Base-by-base conservation (phyloP, 805 yeast genomes). In the Candida berthetii region DNA sequence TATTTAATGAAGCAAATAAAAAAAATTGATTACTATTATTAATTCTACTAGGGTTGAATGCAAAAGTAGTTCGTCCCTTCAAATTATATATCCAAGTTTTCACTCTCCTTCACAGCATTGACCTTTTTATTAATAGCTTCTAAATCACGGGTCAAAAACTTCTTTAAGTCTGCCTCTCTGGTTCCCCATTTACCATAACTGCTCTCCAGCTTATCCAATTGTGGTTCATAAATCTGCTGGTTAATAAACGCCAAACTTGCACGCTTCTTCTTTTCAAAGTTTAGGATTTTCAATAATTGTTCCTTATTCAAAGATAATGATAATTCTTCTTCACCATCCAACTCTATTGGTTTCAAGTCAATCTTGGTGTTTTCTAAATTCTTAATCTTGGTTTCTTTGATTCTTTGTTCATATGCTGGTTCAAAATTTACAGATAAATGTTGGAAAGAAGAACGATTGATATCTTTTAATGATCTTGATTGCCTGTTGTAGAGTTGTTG, bases 131-230 rank as follows among this genome's bases (percentile, higher is more conserved):
- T 44, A 42, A 52, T 47, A 16, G 44, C 49, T n/a, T 44, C 50
- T 18, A 50, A 38, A 22, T 51, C 53, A 24, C 38, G 48, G 7
- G 37, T 35, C 14, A 55, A 38, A 42, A 48, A 55, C 32, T 47
- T 53, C 36, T 53, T 50, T 18, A 55, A 33, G 14, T 51, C 51
- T 24, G 41, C 48, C 37, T 55, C 53, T 34, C 47, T 47, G 6
- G 39, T 39, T 11, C 48, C 52, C 49, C 56, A 47, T 36, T 42
- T 45, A 24, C 48, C 57, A 28, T 48, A 49, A n/a, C 42, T 37
- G 11, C 20, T 24, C 15, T 48, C 49, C 16, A 47, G 31, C 4
- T 27, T 28, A 25, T 41, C 41, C 8, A 48, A 43, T 34, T 55
- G 46, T 19, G 58, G 58, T 27, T 43, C 40, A 18, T 42, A 40